Conservation (phyloP, 257 asterid genomes). For the Anisodus acutangulus region DNA sequence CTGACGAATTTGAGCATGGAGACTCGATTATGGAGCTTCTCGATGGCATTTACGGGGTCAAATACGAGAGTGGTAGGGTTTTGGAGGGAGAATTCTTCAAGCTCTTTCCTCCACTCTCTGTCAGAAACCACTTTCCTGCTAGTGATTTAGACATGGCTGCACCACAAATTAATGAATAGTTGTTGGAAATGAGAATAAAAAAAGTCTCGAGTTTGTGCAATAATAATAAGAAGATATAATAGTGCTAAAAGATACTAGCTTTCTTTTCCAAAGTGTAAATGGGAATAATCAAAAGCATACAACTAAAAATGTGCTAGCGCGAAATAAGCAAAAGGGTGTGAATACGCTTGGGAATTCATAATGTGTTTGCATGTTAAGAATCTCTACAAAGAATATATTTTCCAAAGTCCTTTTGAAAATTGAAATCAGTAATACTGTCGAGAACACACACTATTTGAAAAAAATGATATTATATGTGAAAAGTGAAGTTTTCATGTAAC, state of each 20-base stretch:
- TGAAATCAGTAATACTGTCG: too few species aligned
- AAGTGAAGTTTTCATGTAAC: too few species aligned
- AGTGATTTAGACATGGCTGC: constrained; percentile 28
- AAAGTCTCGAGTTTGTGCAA: too few species aligned
- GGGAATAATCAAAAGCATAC: background rate
- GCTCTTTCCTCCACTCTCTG: constrained; percentile 62
- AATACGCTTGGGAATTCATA: too few species aligned
- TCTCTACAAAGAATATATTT: background rate
- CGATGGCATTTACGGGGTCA: constrained; percentile 56
- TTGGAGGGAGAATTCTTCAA: constrained; percentile 40
- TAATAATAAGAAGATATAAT: too few species aligned
- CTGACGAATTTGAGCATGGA: constrained; percentile 74
- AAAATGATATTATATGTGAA: too few species aligned
- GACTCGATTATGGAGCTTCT: constrained; percentile 65
- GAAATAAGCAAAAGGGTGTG: too few species aligned
- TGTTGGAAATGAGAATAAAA: background rate
- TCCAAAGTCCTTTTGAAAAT: too few species aligned
- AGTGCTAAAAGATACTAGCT: background rate
- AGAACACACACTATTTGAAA: too few species aligned
- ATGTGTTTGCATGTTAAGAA: background rate
- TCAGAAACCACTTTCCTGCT: constrained; percentile 41
- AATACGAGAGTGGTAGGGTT: constrained; percentile 56
- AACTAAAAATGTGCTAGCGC: too few species aligned
- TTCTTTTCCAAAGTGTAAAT: background rate
- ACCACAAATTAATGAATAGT: background rate